phyloP scores from a whole-genome alignment of 768 basidiomycete species.

The Russula olivacea region DNA sequence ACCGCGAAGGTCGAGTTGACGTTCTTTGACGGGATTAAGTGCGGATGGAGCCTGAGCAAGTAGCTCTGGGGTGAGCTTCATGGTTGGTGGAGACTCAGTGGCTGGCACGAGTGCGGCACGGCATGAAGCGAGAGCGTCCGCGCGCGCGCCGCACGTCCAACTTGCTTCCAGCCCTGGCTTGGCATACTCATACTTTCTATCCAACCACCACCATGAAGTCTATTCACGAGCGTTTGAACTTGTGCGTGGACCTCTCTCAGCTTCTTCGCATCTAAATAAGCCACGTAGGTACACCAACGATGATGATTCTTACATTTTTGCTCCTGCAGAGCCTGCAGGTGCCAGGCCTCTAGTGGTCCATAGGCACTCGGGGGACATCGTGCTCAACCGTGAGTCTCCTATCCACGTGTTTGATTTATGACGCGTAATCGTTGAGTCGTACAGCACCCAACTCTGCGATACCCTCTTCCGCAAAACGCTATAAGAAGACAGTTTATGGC shows the following conservation, averaged over 20 bases:
- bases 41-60: slow-evolving; percentile 74
- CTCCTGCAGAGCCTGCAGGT: slow-evolving; percentile 56
- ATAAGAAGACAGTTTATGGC: slow-evolving; percentile 63
- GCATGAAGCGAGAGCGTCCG: neutral
- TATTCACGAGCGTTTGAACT: slow-evolving; percentile 65
- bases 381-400: slow-evolving; percentile 52
- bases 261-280: slow-evolving; percentile 22
- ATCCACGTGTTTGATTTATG: slow-evolving; percentile 7
- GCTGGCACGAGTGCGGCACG: neutral
- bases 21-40: slow-evolving; percentile 79
- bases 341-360: slow-evolving; percentile 66
- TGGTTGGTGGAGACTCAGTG: slow-evolving; percentile 29
- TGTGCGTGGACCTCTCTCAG: slow-evolving; percentile 39
- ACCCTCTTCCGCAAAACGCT: slow-evolving; percentile 52
- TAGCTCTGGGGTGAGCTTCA: slow-evolving; percentile 94
- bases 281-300: slow-evolving; percentile 54
- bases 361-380: slow-evolving; percentile 68
- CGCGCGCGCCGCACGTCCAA: neutral
- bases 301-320: slow-evolving; percentile 72
- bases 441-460: slow-evolving; percentile 28
- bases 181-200: slow-evolving; percentile 26
- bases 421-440: neutral
- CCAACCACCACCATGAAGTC: slow-evolving; percentile 49
- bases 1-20: slow-evolving; percentile 91
- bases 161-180: neutral